Conservation (phyloP, 305 asterid genomes). For the Salvia sclarea region DNA sequence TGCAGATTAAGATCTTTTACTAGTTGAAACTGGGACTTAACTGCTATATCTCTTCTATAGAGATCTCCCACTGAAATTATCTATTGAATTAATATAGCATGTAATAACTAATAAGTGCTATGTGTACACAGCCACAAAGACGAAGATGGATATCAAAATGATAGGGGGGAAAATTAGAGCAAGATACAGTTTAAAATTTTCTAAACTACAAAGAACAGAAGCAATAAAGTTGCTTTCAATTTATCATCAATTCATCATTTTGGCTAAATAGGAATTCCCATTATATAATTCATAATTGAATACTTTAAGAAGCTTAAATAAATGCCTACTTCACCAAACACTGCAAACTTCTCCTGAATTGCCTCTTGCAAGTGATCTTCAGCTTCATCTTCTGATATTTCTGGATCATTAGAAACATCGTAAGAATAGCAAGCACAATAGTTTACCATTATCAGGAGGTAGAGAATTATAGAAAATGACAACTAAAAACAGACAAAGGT, state of each 20-base stretch:
- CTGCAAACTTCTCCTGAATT: slow-evolving; percentile 94
- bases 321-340: slow-evolving; percentile 83
- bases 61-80: slow-evolving; percentile 7
- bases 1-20: neutral
- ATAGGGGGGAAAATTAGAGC: neutral
- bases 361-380: slow-evolving; percentile 97
- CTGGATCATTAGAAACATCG: slow-evolving; percentile 49
- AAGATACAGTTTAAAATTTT: neutral
- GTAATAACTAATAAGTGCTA: slow-evolving; percentile 11
- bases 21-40: slow-evolving; percentile 1
- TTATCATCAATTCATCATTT: slow-evolving; percentile 10
- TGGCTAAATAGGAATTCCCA: neutral
- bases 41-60: slow-evolving; percentile 13
- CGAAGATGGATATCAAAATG: neutral
- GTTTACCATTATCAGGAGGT: slow-evolving; percentile 18
- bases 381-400: slow-evolving; percentile 98
- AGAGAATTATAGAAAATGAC: slow-evolving; percentile 18
- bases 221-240: slow-evolving; percentile 21
- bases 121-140: slow-evolving; percentile 23
- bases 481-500: slow-evolving; percentile 18
- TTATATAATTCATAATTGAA: slow-evolving; percentile 27
- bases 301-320: slow-evolving; percentile 32
- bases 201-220: slow-evolving; percentile 11
- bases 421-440: slow-evolving; percentile 18
- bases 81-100: slow-evolving; percentile 1